Evolutionary conservation across 2,329 filamentous ascomycete species (phyloP), one percentile per base, ranked within the genome.

Genomic region (Clonostachys rosea): DNA sequence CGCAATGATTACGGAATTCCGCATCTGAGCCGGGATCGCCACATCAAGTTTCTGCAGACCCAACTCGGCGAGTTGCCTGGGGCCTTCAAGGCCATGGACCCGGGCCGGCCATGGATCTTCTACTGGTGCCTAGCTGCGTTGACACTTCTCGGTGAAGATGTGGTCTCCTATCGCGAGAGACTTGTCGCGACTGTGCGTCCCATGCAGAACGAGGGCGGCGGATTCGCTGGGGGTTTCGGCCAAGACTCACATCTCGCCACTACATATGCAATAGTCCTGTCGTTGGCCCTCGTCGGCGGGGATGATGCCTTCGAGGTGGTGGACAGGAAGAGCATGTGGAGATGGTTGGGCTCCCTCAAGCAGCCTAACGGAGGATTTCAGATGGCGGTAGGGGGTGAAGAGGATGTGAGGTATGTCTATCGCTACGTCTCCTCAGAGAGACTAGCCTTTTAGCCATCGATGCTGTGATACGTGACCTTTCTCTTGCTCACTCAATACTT

Each of bases 191-290:
- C 91, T 7, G 84, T 94, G 44, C 77, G 76, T 43, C 82, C 89
- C 41, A 84, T 92, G 68, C 94, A 97, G 68, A 95, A 96, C 65
- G 65, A 74, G 18, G 13, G 13, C 16, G 94, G 94, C 44, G 94
- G 94, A 3, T 96, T 96, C 64, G 94, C 91, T 45, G 94, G 92
- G 52, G 91, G 94, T n/a, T 87, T 91, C 64, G 91, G 92, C 30
- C 94, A 97, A 63, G 76, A 81, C 54, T 91, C 89, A 46, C 94
- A 99, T 67, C 79, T 94, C 55, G 94, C 94, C 48, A 86, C 89
- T 42, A 90, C 88, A 1, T 99, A 97, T 74, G 91, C 91, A 43
- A 79, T 86, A 39, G 70, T 95, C 17, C 78, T 99, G 49, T 83
- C 87, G 42, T 74, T 99, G 45, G 81, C 86, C 20, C 79, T 91